Conservation (phyloP, 108 stramenopile genomes). For the Nitzschia sp. region DNA sequence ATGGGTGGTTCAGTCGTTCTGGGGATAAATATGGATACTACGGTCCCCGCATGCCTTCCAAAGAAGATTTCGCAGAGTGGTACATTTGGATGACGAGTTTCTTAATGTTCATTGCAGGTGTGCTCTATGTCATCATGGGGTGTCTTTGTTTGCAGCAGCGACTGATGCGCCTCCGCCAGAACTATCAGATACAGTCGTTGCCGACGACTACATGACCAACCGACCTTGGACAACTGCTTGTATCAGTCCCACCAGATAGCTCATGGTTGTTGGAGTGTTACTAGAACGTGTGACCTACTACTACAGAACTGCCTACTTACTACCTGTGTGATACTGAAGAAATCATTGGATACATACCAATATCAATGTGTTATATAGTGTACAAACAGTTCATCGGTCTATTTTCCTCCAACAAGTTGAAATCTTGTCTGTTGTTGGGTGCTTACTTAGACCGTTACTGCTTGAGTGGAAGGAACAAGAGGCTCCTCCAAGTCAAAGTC, state of each 20-base stretch:
- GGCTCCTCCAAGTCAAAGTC: background rate
- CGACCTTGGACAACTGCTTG: no score
- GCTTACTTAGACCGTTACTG: background rate
- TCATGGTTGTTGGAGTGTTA: no score
- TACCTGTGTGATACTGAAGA: no score
- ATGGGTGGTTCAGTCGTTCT: background rate
- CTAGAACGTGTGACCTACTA: no score
- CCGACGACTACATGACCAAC: no score
- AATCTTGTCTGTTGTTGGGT: no score
- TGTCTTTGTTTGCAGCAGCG: constrained; percentile 4
- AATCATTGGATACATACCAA: no score
- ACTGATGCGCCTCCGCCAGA: background rate
- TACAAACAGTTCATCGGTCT: no score
- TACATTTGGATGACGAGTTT: constrained; percentile 17
- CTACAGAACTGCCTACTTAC: no score
- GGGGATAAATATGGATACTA: constrained; percentile 10
- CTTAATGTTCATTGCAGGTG: constrained; percentile 8
- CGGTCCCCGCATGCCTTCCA: constrained; percentile 13
- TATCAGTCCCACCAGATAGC: no score
- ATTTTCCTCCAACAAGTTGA: no score
- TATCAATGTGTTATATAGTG: no score
- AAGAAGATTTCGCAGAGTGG: constrained; percentile 21
- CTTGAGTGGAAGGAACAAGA: background rate
- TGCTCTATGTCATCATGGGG: constrained; percentile 14
- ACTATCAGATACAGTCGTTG: background rate